Base-by-base conservation (phyloP, 2,329 filamentous ascomycete species). In the Sporothrix mexicana region DNA sequence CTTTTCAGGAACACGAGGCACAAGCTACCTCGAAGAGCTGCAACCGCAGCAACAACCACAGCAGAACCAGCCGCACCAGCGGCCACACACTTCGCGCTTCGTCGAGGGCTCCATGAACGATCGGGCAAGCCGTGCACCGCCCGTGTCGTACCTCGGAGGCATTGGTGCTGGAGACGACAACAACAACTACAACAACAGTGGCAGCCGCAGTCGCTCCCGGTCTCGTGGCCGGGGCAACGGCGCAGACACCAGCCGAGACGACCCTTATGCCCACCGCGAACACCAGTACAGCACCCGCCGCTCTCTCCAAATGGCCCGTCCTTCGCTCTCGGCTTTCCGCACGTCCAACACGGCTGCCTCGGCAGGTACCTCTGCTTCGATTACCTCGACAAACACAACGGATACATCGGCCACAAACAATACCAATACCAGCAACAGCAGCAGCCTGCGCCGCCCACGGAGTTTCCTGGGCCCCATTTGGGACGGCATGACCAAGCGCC, bases 101-200 rank as follows among this genome's bases (percentile, higher is more conserved):
- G 78, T 91, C 51, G 94, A 97, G 82, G 94, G 92, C 55, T 95
- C 92, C 78, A 95, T 97, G 93, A 93, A 91, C 78, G 93, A 97
- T 81, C 90, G 92, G 76, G 85, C 88, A 45, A 95, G 92, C 78
- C 87, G 89, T 73, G 88, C 86, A 73, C 93, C 93, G 41, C 93
- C 93, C 0, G 85, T 87, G 61, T 86, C 89, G 55, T 94, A 92
- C 80, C 85, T 92, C 57, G 74, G 73, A 13, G 30, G 1, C 79
- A 80, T 17, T 79, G 81, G 36, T 70, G 66, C 15, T 20, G 20
- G 57, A 7, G 30, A 36, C 30, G 30, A 17, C 20, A 12, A 23
- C 20, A 53, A 17, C 15, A 10, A 20, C 15, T 6, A 17, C 12
- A 13, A 67, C 13, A n/a, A 45, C 36, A 36, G 59, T 8, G 59